phyloP scores from a whole-genome alignment of 1,284 basidiomycete genomes.

The Ganoderma leucocontextum region DNA sequence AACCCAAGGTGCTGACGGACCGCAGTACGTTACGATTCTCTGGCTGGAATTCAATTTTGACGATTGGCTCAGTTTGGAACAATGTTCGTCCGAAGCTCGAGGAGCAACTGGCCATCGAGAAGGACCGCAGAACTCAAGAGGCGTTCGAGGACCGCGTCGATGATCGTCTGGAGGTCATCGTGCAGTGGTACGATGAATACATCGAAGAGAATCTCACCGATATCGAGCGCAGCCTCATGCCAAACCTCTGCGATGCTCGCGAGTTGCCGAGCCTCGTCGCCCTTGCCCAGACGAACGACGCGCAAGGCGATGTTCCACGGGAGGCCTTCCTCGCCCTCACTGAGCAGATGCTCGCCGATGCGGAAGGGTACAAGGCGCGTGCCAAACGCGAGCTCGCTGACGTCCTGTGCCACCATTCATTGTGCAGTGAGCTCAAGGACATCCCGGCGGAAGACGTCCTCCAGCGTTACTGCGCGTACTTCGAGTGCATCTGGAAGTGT shows the following conservation, averaged over 20 bases:
- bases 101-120: not conserved
- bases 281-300: slow-evolving; percentile 14
- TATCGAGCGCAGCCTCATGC: slow-evolving; percentile 5
- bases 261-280: slow-evolving; percentile 3
- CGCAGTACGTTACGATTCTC: slow-evolving; percentile 12
- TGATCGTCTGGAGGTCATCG: not conserved
- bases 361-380: slow-evolving; percentile 1
- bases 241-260: slow-evolving; percentile 11
- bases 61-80: slow-evolving; percentile 12
- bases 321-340: slow-evolving; percentile 8
- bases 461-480: slow-evolving; percentile 11
- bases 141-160: not conserved
- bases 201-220: not conserved
- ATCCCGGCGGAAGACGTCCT: slow-evolving; percentile 13
- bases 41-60: too few relatives aligned
- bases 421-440: not conserved
- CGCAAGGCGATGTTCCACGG: slow-evolving; percentile 2
- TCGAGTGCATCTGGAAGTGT: not conserved
- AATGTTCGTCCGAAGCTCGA: slow-evolving; percentile 21
- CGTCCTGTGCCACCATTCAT: too few relatives aligned
- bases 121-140: not conserved
- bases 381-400: not conserved
- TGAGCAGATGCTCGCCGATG: slow-evolving; percentile 6
- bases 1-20: slow-evolving; percentile 6
- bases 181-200: not conserved